phyloP scores from a whole-genome alignment of 495 filamentous ascomycete genomes.

The Xylaria grammica region DNA sequence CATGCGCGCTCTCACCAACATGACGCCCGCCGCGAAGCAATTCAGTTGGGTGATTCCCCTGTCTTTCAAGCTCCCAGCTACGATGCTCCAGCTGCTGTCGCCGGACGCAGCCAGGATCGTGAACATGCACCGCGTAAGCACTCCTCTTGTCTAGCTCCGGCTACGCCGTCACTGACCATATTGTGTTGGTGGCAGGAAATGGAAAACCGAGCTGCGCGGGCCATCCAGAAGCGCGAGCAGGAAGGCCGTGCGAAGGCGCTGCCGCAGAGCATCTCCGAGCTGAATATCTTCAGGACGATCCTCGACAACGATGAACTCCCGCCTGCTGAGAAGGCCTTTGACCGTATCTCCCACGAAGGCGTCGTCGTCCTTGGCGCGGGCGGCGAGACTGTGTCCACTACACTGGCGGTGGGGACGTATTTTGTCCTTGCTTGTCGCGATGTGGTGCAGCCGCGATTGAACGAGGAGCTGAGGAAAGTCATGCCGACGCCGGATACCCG shows the following conservation, averaged over 20 bases:
- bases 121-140: background rate
- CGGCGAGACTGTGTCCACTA: background rate
- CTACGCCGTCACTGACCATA: background rate
- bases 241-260: background rate
- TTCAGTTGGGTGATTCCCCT: background rate
- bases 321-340: background rate
- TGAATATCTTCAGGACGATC: background rate
- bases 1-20: background rate
- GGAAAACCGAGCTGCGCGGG: background rate
- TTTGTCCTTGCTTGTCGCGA: background rate
- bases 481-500: background rate
- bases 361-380: background rate
- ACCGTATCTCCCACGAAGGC: background rate
- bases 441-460: background rate
- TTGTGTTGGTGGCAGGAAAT: background rate
- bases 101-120: background rate
- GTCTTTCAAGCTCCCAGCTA: background rate
- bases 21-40: background rate
- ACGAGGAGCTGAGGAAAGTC: background rate
- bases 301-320: background rate
- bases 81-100: background rate
- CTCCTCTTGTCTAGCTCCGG: background rate
- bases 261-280: background rate
- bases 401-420: background rate
- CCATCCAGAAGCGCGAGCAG: background rate